Evolutionary conservation across 1,284 basidiomycete genomes (phyloP), one percentile per base, ranked within the genome.

Genomic region (Pseudozyma sp.): DNA sequence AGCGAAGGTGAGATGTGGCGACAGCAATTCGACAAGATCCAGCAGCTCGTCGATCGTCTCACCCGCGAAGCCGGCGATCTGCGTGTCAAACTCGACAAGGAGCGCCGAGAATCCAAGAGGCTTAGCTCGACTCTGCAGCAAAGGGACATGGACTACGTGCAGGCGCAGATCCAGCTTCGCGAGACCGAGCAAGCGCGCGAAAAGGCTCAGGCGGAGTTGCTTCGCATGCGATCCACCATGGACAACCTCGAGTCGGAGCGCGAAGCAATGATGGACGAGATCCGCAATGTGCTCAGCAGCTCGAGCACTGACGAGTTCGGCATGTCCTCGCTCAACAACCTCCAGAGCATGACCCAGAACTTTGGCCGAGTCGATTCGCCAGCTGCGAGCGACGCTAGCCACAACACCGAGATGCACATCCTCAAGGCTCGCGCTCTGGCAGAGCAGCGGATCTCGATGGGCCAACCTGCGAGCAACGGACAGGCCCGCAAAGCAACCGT

Each of bases 21-120:
- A 68, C 92, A 93, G 86, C 77, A 93, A 91, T 90, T 91, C 85
- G 94, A 93, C 86, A 94, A 92, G 82, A 94, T 94, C 76, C 94
- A 94, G 19, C 92, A 92, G 4, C 87, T 97, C 47, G 87, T 97
- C 76, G 93, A 93, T 84, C 90, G 94, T 44, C 89, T 97, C 79
- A 91, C 90, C 75, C 90, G 89, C 61, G 91, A 94, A 35, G 88
- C 88, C n/a, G 90, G 89, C 49, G 92, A 94, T 62, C 86, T 94
- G 63, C 87, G 92, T 59, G 83, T 88, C 44, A 93, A 93, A 86
- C 92, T 94, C 81, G 92, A 91, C 84, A 93, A 92, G 86, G 92
- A 94, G 85, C 92, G 94, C 84, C 87, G 90, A 68, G 92, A 94
- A 86, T 92, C 92, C 42, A 92, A 90, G 85, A 87, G 92, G 56